These are phyloP conservation scores for Paraleonurus japonicus DNA, from an alignment of 257 asterid species.

Conservation along the genomic window DNA sequence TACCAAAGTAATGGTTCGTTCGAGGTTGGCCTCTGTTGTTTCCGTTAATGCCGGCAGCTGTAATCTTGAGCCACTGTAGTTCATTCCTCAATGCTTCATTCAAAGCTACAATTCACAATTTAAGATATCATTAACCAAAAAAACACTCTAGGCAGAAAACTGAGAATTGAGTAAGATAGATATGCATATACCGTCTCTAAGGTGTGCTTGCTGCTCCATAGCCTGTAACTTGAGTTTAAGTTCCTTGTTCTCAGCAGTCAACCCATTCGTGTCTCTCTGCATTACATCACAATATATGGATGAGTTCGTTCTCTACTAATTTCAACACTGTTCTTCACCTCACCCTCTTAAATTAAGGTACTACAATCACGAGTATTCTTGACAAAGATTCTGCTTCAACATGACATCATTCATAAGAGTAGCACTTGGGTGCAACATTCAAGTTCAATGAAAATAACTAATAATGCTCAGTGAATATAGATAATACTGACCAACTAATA, in stretches of 20 bases:
- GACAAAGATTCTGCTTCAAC: too few relatives aligned
- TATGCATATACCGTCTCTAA: constrained; percentile 80
- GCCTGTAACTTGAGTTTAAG: constrained; percentile 82
- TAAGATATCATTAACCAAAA: background rate
- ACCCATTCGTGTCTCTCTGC: constrained; percentile 81
- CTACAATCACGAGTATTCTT: too few relatives aligned
- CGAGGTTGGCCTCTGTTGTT: constrained; percentile 56
- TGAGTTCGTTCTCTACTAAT: background rate
- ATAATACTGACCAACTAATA: too few relatives aligned
- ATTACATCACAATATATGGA: constrained; percentile 3
- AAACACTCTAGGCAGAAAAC: background rate
- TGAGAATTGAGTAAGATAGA: background rate
- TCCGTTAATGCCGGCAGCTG: constrained; percentile 55
- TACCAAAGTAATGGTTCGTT: constrained; percentile 41
- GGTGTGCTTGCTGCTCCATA: constrained; percentile 91
- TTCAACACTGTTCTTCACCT: background rate
- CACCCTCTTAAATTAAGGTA: background rate
- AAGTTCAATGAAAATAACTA: too few relatives aligned
- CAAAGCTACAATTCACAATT: constrained; percentile 48
- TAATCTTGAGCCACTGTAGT: constrained; percentile 76
- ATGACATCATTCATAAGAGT: too few relatives aligned
- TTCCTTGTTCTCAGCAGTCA: constrained; percentile 87
- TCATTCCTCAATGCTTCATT: constrained; percentile 76
- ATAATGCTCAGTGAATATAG: too few relatives aligned
- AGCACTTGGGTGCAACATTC: too few relatives aligned